Conservation (phyloP, 495 filamentous ascomycete genomes). For the Podospora appendiculata region DNA sequence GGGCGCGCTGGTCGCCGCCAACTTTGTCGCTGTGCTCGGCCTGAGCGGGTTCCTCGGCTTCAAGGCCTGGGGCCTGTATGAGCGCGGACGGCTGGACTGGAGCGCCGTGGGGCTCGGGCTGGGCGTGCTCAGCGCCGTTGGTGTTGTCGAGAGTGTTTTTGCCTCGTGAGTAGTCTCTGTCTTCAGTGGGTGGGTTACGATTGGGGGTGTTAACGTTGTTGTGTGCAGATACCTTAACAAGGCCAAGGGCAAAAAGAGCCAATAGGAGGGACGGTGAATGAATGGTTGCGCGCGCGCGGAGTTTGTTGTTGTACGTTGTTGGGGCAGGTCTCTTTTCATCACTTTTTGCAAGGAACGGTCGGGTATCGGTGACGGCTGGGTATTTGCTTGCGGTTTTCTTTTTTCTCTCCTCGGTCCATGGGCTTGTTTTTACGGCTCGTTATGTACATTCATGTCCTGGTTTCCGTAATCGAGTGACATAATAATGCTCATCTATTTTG, state of each 20-base stretch:
- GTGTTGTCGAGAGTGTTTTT: slow-evolving; percentile 33
- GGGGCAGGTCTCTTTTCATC: too few species aligned
- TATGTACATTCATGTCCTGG: too few species aligned
- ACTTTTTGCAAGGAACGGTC: too few species aligned
- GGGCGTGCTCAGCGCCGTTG: slow-evolving; percentile 33
- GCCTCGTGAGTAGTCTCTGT: slow-evolving; percentile 23
- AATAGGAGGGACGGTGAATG: background rate
- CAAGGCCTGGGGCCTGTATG: slow-evolving; percentile 44
- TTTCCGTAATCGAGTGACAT: too few species aligned
- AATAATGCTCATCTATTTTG: too few species aligned
- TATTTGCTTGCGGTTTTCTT: too few species aligned
- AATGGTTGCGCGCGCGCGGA: too few species aligned
- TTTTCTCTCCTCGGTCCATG: too few species aligned
- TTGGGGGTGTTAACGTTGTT: slow-evolving; percentile 1
- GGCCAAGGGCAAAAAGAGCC: background rate
- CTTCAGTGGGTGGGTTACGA: too few species aligned
- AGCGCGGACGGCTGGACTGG: slow-evolving; percentile 61
- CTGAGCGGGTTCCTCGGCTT: slow-evolving; percentile 39
- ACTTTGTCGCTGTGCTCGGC: slow-evolving; percentile 35
- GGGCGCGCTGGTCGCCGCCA: slow-evolving; percentile 28
- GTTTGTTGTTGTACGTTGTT: too few species aligned
- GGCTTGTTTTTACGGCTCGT: too few species aligned
- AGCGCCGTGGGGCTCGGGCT: slow-evolving; percentile 59
- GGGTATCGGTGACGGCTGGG: too few species aligned
- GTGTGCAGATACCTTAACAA: slow-evolving; percentile 7